Evolutionary conservation across 2,329 filamentous ascomycete species (phyloP), one percentile per base, ranked within the genome.

Genomic region (Knufia petricola): DNA sequence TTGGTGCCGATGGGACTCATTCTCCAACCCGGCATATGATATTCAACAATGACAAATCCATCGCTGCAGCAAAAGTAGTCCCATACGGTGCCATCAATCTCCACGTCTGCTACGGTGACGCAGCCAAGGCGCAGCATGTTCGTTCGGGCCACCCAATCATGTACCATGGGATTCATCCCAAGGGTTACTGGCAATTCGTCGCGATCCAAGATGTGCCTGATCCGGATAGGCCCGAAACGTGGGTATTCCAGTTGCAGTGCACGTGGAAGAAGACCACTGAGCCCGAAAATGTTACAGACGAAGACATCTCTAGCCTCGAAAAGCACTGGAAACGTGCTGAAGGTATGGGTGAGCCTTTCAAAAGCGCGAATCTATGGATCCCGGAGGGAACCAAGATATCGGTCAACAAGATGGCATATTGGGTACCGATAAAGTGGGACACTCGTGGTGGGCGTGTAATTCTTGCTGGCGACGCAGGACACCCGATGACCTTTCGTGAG

Each of bases 401-500:
- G 34, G 41, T 48, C 34, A 56, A 54, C n/a, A 55, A 60, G 37
- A 50, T 61, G 10, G 49, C 50, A 13, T 60, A 59, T 36, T 60
- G 58, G 58, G 50, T 56, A 15, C 52, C 51, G 9, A 36, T 56
- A n/a, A 50, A 55, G 0, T 65, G 63, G 63, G 53, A 64, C 42
- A 64, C 63, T 30, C 47, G 52, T 1, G 47, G 48, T 13, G 63
- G 63, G 1, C 51, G 59, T 12, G 43, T 65, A 1, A 62, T 61
- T 0, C 34, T 65, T 31, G 61, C 58, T 7, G 61, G 63, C 1
- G 63, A 65, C 44, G 61, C 62, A 0, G 61, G 59, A 1, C 63
- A 65, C 51, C 60, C 61, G 0, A 63, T 64, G 60, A 63, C 55
- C 1, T 57, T 53, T 28, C 52, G 37, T 40, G 23, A 40, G 37